Percentiles rank a stretch among this genome's conserved stretches.
Evolutionary conservation across 2,329 filamentous ascomycete species (phyloP).

Genomic region (Biscogniauxia sp.): DNA sequence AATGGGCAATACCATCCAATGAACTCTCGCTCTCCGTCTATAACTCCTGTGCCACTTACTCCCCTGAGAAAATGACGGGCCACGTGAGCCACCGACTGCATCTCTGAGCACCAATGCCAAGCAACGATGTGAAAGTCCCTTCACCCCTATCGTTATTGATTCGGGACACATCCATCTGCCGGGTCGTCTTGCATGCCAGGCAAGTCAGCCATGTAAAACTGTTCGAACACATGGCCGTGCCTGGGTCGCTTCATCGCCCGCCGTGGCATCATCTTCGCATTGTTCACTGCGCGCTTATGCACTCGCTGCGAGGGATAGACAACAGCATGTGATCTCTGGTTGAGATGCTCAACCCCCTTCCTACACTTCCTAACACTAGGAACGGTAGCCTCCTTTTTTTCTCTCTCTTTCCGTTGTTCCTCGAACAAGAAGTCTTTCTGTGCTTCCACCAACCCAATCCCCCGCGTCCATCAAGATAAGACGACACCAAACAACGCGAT

Average conservation of each 20-base stretch:
- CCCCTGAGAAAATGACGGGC: neutral
- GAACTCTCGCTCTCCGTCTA: neutral
- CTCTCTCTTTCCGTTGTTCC: too few species aligned
- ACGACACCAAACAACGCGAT: neutral
- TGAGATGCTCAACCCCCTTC: neutral
- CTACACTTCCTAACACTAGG: neutral
- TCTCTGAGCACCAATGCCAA: neutral
- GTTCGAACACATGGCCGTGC: conserved; percentile 6
- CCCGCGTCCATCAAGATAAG: neutral
- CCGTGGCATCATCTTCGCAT: conserved; percentile 1
- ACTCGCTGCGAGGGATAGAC: neutral
- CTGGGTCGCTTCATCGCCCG: conserved; percentile 4
- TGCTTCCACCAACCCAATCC: neutral
- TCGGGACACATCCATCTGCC: conserved; percentile 3
- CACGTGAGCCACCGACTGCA: neutral
- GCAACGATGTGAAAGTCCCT: neutral
- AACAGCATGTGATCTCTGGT: neutral
- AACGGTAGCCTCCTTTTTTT: neutral
- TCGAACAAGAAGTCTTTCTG: neutral
- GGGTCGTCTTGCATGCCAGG: neutral
- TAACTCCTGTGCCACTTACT: neutral
- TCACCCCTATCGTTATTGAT: neutral
- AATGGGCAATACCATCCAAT: neutral
- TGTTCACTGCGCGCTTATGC: neutral
- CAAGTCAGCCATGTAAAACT: neutral